Conservation (phyloP, 805 yeast species). For the Komagataella pastoris region DNA sequence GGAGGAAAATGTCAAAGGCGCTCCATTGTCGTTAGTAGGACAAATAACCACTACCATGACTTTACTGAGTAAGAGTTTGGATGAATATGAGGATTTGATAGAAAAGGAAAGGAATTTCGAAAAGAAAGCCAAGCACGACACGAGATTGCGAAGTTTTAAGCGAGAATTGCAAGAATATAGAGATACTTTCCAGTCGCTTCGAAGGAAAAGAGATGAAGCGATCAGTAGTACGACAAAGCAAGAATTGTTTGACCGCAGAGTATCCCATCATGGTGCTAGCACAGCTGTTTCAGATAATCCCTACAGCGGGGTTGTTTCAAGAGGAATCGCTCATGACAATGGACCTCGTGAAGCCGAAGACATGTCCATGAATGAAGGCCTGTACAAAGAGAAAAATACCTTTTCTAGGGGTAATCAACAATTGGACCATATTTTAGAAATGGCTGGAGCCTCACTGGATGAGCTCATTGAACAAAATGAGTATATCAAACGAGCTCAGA, state of each 20-base stretch:
- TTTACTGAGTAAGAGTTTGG: conserved; percentile 61
- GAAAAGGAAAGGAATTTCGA: conserved; percentile 45
- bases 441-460: conserved; percentile 77
- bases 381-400: conserved; percentile 53
- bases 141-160: conserved; percentile 47
- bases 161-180: conserved; percentile 30
- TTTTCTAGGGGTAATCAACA: conserved; percentile 64
- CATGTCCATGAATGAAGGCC: conserved; percentile 40
- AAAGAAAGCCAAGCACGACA: conserved; percentile 41
- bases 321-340: conserved; percentile 8
- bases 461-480: conserved; percentile 81
- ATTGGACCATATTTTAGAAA: conserved; percentile 79
- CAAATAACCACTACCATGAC: conserved; percentile 71
- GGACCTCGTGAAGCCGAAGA: conserved; percentile 7
- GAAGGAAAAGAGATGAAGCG: conserved; percentile 38
- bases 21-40: conserved; percentile 53
- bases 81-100: conserved; percentile 24
- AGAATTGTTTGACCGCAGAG: conserved; percentile 43
- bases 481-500: conserved; percentile 47
- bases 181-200: conserved; percentile 37
- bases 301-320: conserved; percentile 14
- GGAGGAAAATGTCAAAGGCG: conserved; percentile 48
- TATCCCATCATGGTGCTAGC: conserved; percentile 13
- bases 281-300: conserved; percentile 31
- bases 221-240: conserved; percentile 31